These are phyloP conservation scores for Tephrocybe sp. DNA, from an alignment of 768 basidiomycete genomes.

Conservation along the genomic window DNA sequence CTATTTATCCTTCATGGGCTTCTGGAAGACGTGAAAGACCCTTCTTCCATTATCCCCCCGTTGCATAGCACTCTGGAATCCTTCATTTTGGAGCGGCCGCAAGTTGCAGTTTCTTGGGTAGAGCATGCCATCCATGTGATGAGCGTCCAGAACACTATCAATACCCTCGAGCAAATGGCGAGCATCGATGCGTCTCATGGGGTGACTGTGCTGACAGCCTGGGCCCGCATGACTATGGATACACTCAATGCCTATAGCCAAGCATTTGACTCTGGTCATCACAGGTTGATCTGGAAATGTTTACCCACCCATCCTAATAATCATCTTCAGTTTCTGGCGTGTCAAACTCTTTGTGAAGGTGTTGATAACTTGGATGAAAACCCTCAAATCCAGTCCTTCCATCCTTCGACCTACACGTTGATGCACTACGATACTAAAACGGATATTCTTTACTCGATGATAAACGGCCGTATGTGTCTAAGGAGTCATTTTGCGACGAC, in stretches of 20 bases:
- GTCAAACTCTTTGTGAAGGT: neutral
- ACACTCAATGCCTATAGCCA: neutral
- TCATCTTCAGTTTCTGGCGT: neutral
- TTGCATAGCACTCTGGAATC: neutral
- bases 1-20: neutral
- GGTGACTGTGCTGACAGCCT: neutral
- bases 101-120: neutral
- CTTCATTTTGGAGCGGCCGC: neutral
- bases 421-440: slow-evolving; percentile 4
- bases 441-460: neutral
- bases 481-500: slow-evolving; percentile 3
- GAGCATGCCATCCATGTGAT: neutral
- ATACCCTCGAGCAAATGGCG: neutral
- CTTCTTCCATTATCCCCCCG: too few relatives aligned
- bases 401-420: neutral
- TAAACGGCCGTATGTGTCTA: neutral
- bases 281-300: slow-evolving; percentile 2
- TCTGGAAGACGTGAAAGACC: neutral
- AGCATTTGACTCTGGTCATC: neutral
- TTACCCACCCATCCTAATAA: neutral
- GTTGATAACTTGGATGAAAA: neutral
- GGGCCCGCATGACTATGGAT: neutral
- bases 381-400: neutral
- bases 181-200: neutral
- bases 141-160: neutral